Evolutionary conservation across 2,329 filamentous ascomycete species (phyloP).

Genomic region (Alternaria infectoria): DNA sequence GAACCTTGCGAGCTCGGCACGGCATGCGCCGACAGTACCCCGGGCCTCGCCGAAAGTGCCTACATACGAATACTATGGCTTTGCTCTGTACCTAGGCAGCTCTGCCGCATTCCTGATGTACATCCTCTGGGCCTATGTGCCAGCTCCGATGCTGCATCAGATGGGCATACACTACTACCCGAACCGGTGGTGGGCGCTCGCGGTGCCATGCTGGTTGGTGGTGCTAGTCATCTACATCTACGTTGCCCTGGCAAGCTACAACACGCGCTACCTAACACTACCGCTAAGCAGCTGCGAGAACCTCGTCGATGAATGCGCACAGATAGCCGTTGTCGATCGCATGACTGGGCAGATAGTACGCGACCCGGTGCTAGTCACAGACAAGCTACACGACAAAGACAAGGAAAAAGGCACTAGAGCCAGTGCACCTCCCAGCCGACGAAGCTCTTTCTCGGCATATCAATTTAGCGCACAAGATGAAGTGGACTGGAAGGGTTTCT

Average conservation of each 20-base stretch:
- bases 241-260: constrained; percentile 88
- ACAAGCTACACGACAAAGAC: constrained; percentile 31
- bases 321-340: constrained; percentile 79
- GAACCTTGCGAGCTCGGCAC: constrained; percentile 65
- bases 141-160: constrained; percentile 87
- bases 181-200: constrained; percentile 96
- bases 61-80: constrained; percentile 99
- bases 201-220: constrained; percentile 87
- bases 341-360: constrained; percentile 64
- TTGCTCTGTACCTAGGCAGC: constrained; percentile 92
- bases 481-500: constrained; percentile 79
- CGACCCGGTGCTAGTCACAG: constrained; percentile 31
- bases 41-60: constrained; percentile 90
- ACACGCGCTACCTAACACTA: constrained; percentile 85
- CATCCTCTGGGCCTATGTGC: constrained; percentile 85
- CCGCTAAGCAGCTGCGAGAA: constrained; percentile 82
- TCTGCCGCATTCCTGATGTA: constrained; percentile 78
- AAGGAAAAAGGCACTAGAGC: constrained; percentile 49
- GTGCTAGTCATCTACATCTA: constrained; percentile 92
- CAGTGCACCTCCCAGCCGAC: constrained; percentile 47
- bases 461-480: constrained; percentile 49
- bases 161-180: constrained; percentile 97
- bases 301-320: constrained; percentile 87
- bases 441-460: constrained; percentile 39
- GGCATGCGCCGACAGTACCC: constrained; percentile 70